phyloP scores from a whole-genome alignment of 148 eudicot genomes.

The Rheum nobile region DNA sequence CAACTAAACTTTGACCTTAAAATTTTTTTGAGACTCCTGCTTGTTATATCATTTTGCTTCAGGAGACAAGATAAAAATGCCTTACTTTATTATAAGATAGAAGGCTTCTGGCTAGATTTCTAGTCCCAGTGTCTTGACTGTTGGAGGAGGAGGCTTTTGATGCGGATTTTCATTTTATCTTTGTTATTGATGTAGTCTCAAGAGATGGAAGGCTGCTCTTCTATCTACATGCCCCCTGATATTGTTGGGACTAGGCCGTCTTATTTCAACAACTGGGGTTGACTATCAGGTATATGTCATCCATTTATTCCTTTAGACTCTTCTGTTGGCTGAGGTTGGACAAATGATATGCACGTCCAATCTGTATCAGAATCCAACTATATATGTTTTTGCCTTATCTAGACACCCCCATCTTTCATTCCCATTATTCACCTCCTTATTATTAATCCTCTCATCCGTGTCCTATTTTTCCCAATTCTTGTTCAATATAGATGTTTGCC shows the following conservation, averaged over 20 bases:
- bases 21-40: neutral
- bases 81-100: neutral
- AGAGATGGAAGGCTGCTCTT: slow-evolving; percentile 51
- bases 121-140: neutral
- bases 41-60: neutral
- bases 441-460: neutral
- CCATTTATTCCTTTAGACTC: neutral
- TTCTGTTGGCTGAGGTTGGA: neutral
- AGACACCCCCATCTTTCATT: neutral
- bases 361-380: neutral
- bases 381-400: neutral
- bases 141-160: neutral
- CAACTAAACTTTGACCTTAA: neutral
- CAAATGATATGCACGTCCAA: neutral
- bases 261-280: slow-evolving; percentile 60
- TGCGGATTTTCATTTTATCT: neutral
- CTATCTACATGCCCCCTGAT: slow-evolving; percentile 63
- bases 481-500: neutral
- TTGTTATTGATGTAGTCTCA: slow-evolving; percentile 15
- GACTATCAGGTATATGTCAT: slow-evolving; percentile 67
- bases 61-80: neutral
- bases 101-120: neutral
- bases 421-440: neutral
- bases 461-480: neutral
- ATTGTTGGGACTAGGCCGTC: slow-evolving; percentile 70